These are phyloP conservation scores for Thermoascus crustaceus DNA, from an alignment of 2,329 filamentous ascomycete genomes.

Conservation along the genomic window DNA sequence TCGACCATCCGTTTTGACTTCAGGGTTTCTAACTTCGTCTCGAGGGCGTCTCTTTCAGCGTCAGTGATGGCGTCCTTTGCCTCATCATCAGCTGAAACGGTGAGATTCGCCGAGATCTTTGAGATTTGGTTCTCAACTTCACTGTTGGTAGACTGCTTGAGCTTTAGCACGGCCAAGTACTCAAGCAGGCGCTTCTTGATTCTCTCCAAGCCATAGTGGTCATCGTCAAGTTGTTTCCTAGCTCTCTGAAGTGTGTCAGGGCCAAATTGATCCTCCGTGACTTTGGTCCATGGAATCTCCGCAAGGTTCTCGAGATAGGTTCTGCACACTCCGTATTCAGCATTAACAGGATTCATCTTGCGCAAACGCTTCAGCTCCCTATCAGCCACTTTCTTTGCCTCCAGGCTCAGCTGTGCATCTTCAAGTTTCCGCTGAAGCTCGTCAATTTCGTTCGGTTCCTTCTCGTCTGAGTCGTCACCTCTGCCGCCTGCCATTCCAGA, in stretches of 20 bases:
- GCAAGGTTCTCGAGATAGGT: conserved; percentile 90
- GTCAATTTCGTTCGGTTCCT: conserved; percentile 82
- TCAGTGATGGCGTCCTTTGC: conserved; percentile 46
- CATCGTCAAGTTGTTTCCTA: conserved; percentile 83
- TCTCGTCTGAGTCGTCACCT: conserved; percentile 55
- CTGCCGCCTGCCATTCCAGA: conserved; percentile 37
- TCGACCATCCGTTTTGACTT: conserved; percentile 80
- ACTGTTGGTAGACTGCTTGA: conserved; percentile 86
- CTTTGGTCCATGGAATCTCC: conserved; percentile 84
- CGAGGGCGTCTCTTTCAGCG: conserved; percentile 36
- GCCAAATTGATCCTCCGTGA: conserved; percentile 79
- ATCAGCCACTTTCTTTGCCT: conserved; percentile 84
- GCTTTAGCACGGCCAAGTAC: conserved; percentile 88
- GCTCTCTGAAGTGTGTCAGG: conserved; percentile 69
- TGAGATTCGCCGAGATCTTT: conserved; percentile 42
- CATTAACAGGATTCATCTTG: conserved; percentile 94
- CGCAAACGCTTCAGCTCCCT: conserved; percentile 78
- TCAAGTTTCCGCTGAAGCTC: conserved; percentile 84
- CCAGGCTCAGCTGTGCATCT: conserved; percentile 68
- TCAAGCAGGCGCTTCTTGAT: conserved; percentile 95
- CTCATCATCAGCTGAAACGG: conserved; percentile 33
- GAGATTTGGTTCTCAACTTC: conserved; percentile 70
- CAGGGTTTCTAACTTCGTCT: conserved; percentile 64
- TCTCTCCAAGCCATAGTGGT: conserved; percentile 93
- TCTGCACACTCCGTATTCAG: conserved; percentile 87